Percentiles rank a stretch among this genome's conserved stretches.
phyloP scores from a whole-genome alignment of 306 rosid genomes.

The Elaeagnus macrophylla region DNA sequence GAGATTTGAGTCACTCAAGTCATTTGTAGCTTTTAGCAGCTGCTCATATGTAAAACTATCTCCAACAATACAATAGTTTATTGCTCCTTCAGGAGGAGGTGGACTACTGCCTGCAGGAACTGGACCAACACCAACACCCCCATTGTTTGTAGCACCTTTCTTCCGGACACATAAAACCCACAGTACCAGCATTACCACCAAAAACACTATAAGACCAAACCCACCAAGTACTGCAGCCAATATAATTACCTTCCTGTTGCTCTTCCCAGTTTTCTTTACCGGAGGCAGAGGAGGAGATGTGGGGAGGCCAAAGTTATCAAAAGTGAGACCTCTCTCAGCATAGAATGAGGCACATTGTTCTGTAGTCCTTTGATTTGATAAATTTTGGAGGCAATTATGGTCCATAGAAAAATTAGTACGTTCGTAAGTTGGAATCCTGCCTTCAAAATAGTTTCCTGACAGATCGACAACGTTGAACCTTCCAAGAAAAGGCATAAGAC shows the following conservation, averaged over 20 bases:
- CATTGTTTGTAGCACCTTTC: constrained; percentile 35
- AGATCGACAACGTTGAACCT: constrained; percentile 56
- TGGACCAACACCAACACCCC: constrained; percentile 49
- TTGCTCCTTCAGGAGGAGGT: constrained; percentile 35
- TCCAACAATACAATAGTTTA: constrained; percentile 52
- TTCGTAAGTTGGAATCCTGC: constrained; percentile 38
- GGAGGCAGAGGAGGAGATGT: constrained; percentile 26
- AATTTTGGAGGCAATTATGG: constrained; percentile 60
- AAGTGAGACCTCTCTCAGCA: constrained; percentile 44
- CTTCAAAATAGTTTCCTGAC: constrained; percentile 68
- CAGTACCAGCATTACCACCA: constrained; percentile 30
- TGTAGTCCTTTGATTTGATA: constrained; percentile 42
- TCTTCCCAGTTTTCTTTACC: constrained; percentile 30
- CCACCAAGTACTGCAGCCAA: constrained; percentile 76
- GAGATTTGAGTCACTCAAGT: constrained; percentile 54
- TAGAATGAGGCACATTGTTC: constrained; percentile 60
- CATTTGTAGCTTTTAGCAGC: constrained; percentile 67
- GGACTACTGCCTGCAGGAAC: constrained; percentile 40
- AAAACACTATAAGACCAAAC: constrained; percentile 39
- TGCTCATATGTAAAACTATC: constrained; percentile 64
- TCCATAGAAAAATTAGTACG: constrained; percentile 34
- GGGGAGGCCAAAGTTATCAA: constrained; percentile 55
- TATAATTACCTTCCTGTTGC: constrained; percentile 44
- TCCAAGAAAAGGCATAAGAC: constrained; percentile 35
- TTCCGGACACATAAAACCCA: constrained; percentile 29